Percentiles rank a stretch among this genome's conserved stretches.
phyloP scores from a whole-genome alignment of 805 yeast genomes.

The Kodamaea neixiangensis region DNA sequence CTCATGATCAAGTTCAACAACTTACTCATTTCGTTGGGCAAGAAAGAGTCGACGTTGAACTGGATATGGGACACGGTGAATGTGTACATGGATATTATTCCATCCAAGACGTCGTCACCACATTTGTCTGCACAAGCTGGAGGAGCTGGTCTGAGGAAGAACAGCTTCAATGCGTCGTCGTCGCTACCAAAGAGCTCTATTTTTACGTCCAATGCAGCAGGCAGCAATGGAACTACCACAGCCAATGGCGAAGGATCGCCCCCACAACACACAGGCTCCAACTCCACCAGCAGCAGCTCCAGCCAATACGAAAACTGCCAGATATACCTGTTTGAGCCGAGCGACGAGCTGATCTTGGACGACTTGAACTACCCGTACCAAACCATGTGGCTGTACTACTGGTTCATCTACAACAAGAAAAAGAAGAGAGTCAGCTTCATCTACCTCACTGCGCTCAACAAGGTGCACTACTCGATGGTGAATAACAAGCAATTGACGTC shows the following conservation, averaged over 20 bases:
- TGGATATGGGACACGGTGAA: slow-evolving; percentile 91
- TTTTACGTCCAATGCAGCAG: neutral
- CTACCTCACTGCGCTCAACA: slow-evolving; percentile 57
- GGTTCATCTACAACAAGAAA: slow-evolving; percentile 90
- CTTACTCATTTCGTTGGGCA: slow-evolving; percentile 56
- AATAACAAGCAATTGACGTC: slow-evolving; percentile 24
- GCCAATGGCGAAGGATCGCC: slow-evolving; percentile 4
- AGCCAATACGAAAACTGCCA: slow-evolving; percentile 47
- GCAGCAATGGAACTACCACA: neutral
- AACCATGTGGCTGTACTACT: slow-evolving; percentile 74
- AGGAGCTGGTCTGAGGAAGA: slow-evolving; percentile 26
- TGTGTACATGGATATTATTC: slow-evolving; percentile 69
- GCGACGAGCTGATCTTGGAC: slow-evolving; percentile 61
- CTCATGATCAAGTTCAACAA: slow-evolving; percentile 73
- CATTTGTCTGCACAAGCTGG: slow-evolving; percentile 20
- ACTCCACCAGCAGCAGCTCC: too few species aligned
- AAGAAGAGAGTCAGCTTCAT: slow-evolving; percentile 89
- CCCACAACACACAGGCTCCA: slow-evolving; percentile 17
- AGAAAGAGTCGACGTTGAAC: slow-evolving; percentile 44
- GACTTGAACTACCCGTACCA: slow-evolving; percentile 52
- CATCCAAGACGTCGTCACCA: slow-evolving; percentile 29
- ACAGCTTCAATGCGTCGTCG: slow-evolving; percentile 20
- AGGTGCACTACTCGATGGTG: slow-evolving; percentile 37
- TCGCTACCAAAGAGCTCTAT: slow-evolving; percentile 8
- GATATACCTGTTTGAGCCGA: slow-evolving; percentile 63